These are phyloP conservation scores for Naematelia encephala DNA, from an alignment of 768 basidiomycete species.

Conservation along the genomic window DNA sequence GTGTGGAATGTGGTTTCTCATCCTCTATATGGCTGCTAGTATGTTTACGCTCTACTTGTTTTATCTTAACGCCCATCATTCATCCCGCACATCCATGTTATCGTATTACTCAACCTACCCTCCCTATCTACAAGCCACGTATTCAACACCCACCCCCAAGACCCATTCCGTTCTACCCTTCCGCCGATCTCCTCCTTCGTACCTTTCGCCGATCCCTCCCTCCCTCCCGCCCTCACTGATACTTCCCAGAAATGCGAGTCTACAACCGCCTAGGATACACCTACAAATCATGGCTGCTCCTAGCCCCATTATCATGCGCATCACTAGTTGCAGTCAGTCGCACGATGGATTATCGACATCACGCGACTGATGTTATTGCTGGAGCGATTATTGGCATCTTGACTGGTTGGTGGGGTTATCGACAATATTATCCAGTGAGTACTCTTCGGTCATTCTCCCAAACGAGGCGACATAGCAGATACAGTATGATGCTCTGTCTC, in stretches of 20 bases:
- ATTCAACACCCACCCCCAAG: too few relatives aligned
- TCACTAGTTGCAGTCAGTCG: constrained; percentile 38
- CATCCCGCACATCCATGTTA: not conserved
- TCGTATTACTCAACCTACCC: not conserved
- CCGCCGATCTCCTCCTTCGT: not conserved
- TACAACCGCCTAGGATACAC: constrained; percentile 39
- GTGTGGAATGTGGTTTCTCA: constrained; percentile 48
- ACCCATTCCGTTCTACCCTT: not conserved
- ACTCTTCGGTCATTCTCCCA: too few relatives aligned
- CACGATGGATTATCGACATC: constrained; percentile 49
- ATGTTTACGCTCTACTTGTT: constrained; percentile 13
- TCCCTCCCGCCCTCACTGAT: not conserved
- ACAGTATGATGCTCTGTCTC: too few relatives aligned
- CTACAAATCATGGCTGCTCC: constrained; percentile 47
- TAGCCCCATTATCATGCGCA: constrained; percentile 39
- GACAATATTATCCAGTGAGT: constrained; percentile 47
- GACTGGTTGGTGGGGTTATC: constrained; percentile 40
- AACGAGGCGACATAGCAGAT: too few relatives aligned
- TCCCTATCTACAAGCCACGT: too few relatives aligned
- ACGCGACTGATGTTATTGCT: constrained; percentile 46
- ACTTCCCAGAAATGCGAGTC: constrained; percentile 34
- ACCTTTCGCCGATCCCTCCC: not conserved
- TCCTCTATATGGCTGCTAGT: constrained; percentile 42
- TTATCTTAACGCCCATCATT: not conserved
- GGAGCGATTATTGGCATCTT: constrained; percentile 42